Conservation (phyloP, 345 rosid species). For the Gossypium turneri region DNA sequence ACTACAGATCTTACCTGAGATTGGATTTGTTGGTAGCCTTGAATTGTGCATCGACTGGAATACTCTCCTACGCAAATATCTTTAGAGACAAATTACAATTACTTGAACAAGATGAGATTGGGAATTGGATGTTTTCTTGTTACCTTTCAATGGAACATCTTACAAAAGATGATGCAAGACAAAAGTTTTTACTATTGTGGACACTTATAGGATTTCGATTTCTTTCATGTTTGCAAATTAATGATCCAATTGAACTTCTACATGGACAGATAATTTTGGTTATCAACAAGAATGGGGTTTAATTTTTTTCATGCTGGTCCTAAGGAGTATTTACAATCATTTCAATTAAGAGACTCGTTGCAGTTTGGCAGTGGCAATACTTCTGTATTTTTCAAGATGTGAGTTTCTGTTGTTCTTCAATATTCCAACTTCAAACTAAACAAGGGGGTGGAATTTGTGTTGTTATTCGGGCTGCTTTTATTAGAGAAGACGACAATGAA, state of each 20-base stretch:
- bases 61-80: slow-evolving; percentile 78
- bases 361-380: slow-evolving; percentile 97
- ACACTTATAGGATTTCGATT: slow-evolving; percentile 87
- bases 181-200: slow-evolving; percentile 76
- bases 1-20: slow-evolving; percentile 84
- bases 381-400: slow-evolving; percentile 93
- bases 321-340: slow-evolving; percentile 85
- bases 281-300: slow-evolving; percentile 96
- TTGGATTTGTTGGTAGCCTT: slow-evolving; percentile 79
- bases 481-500: no score
- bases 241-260: slow-evolving; percentile 95
- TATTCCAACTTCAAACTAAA: slow-evolving; percentile 64
- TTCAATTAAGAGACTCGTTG: slow-evolving; percentile 93
- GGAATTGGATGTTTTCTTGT: slow-evolving; percentile 88
- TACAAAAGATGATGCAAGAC: slow-evolving; percentile 94
- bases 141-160: slow-evolving; percentile 79
- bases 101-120: slow-evolving; percentile 93
- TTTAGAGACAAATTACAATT: slow-evolving; percentile 91
- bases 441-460: slow-evolving; percentile 39
- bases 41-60: slow-evolving; percentile 93
- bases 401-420: slow-evolving; percentile 98
- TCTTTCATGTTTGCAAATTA: slow-evolving; percentile 90
- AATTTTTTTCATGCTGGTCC: slow-evolving; percentile 90
- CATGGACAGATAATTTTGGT: slow-evolving; percentile 90
- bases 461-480: slow-evolving; percentile 44